phyloP scores from a whole-genome alignment of 805 yeast species.

The Nakazawaea holstii region DNA sequence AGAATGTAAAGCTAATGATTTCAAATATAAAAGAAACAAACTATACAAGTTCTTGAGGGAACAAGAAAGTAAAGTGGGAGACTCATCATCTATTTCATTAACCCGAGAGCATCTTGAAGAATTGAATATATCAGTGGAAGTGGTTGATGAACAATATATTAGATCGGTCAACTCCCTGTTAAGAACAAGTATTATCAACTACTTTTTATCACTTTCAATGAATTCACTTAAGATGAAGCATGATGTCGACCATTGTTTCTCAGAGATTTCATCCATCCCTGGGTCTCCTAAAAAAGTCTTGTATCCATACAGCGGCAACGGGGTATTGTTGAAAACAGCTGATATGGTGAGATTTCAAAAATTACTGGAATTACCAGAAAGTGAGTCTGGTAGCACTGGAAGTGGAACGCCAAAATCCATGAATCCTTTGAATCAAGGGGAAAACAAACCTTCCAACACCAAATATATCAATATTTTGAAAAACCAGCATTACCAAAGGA shows the following conservation, averaged over 20 bases:
- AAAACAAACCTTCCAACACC: neutral
- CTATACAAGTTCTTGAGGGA: conserved; percentile 33
- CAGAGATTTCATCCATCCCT: neutral
- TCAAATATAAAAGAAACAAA: conserved; percentile 30
- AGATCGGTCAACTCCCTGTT: conserved; percentile 41
- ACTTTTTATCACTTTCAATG: conserved; percentile 20
- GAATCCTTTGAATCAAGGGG: neutral
- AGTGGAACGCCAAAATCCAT: neutral
- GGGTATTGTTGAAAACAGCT: no score
- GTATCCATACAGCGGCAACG: neutral
- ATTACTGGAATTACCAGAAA: neutral
- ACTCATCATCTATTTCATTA: conserved; percentile 35
- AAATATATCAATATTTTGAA: neutral
- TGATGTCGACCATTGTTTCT: conserved; percentile 1
- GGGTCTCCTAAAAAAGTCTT: neutral
- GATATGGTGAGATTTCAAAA: no score
- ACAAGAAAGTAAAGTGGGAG: conserved; percentile 41
- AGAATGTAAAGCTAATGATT: conserved; percentile 40
- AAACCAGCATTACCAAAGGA: neutral
- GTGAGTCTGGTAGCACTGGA: neutral
- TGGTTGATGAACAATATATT: conserved; percentile 45
- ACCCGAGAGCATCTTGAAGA: conserved; percentile 49
- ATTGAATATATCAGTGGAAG: conserved; percentile 41
- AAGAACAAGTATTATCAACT: conserved; percentile 40
- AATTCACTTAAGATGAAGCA: neutral